Evolutionary conservation across 1,284 basidiomycete genomes (phyloP), one percentile per base, ranked within the genome.

Genomic region (Sphaerobolus stellatus): DNA sequence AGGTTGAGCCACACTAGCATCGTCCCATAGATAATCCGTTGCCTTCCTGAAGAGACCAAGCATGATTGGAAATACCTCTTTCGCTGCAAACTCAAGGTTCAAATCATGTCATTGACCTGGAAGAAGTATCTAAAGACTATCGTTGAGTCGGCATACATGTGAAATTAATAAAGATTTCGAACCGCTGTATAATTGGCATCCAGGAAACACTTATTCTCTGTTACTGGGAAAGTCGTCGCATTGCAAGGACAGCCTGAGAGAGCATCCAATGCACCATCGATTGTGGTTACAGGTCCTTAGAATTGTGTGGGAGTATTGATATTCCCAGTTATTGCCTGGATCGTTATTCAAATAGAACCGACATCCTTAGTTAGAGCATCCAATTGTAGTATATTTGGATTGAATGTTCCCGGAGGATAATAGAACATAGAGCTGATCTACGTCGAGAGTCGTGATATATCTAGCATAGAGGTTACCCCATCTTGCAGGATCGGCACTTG

Each of bases 291-390:
- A 13, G 41, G 41, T 5, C 27, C 43, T 22, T 14, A 34, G 31
- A 18, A 53, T 53, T 43, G 41, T 13, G 44, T 43, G n/a, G n/a
- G n/a, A 2, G 43, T 14, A 16, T n/a, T n/a, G n/a, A 28, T 29
- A 22, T 53, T 46, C 11, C 28, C 28, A 38, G 36, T 46, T 11
- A 13, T 7, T 24, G 34, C 29, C 24, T 53, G 51, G 8, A 28
- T 38, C 28, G 51, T 31, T 20, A 53, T 46, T n/a, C 28, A 53
- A 8, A 7, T 31, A 27, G 51, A 45, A 27, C 51, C 44, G 20
- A 47, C 43, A 25, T 47, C 43, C 28, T 46, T 45, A 16, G 51
- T 53, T 31, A 53, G 33, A 18, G 34, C 43, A 25, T 53, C 51
- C 44, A 53, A n/a, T 30, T 53, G 43, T 9, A 53, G 31, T 8